phyloP scores from a whole-genome alignment of 768 basidiomycete species.

The Tylopilus sp. region DNA sequence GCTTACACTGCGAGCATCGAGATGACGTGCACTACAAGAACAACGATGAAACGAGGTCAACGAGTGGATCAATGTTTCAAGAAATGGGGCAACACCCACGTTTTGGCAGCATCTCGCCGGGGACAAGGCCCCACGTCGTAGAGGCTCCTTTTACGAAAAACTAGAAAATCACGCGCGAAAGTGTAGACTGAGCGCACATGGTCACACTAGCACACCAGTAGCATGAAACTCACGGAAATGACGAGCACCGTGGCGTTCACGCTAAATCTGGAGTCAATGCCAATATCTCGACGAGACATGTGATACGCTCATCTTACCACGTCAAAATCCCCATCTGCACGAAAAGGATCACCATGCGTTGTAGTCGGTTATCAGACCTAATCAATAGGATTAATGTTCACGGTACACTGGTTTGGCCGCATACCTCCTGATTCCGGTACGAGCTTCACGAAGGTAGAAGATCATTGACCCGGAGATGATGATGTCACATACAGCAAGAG shows the following conservation, averaged over 20 bases:
- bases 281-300: no score
- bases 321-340: background rate
- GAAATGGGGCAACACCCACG: background rate
- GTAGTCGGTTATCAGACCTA: no score
- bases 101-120: background rate
- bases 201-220: no score
- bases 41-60: no score
- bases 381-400: background rate
- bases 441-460: constrained; percentile 1
- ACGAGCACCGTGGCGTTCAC: background rate
- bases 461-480: constrained; percentile 4
- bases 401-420: background rate
- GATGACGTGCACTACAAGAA: background rate
- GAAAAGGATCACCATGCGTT: background rate
- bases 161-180: no score
- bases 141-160: no score
- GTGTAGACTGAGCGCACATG: no score
- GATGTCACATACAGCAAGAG: background rate
- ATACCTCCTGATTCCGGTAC: constrained; percentile 3
- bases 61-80: background rate
- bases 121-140: no score
- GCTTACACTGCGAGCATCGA: background rate
- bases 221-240: background rate
- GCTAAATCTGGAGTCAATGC: background rate
- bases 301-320: background rate